phyloP scores from a whole-genome alignment of 2,329 filamentous ascomycete genomes.

The Talaromyces sp. region DNA sequence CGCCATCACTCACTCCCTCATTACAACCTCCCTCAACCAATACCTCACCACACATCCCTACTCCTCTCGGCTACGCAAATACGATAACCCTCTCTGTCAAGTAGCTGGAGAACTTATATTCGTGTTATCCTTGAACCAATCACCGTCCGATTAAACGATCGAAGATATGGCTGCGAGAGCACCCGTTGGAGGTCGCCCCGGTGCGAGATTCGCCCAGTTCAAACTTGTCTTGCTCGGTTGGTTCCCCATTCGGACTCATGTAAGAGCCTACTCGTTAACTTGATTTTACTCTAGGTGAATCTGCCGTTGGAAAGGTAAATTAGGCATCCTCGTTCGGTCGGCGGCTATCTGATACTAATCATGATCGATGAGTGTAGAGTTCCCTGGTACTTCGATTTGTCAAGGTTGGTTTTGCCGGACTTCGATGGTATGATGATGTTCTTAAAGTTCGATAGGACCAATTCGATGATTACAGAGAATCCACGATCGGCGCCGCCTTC shows the following conservation, averaged over 20 bases:
- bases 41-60: not conserved
- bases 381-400: constrained; percentile 97
- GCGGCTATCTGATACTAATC: constrained; percentile 10
- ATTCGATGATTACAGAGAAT: constrained; percentile 98
- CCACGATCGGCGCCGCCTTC: constrained; percentile 96
- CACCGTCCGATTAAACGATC: constrained; percentile 25
- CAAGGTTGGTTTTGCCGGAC: constrained; percentile 60
- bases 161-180: constrained; percentile 77
- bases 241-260: constrained; percentile 29
- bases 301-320: constrained; percentile 91
- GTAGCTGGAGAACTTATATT: not conserved
- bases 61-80: not conserved
- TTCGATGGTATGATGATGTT: not conserved
- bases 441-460: constrained; percentile 66
- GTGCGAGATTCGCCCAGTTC: constrained; percentile 93
- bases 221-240: constrained; percentile 95
- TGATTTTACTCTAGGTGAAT: constrained; percentile 66
- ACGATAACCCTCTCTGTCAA: not conserved
- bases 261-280: constrained; percentile 13
- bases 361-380: constrained; percentile 56
- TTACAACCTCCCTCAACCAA: constrained; percentile 8
- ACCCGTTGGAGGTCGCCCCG: constrained; percentile 64
- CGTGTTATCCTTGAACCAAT: not conserved
- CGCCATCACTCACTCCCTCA: not conserved
- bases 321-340: not conserved